Conservation (phyloP, 1,284 basidiomycete genomes). For the Cutaneotrichosporon mucoides region DNA sequence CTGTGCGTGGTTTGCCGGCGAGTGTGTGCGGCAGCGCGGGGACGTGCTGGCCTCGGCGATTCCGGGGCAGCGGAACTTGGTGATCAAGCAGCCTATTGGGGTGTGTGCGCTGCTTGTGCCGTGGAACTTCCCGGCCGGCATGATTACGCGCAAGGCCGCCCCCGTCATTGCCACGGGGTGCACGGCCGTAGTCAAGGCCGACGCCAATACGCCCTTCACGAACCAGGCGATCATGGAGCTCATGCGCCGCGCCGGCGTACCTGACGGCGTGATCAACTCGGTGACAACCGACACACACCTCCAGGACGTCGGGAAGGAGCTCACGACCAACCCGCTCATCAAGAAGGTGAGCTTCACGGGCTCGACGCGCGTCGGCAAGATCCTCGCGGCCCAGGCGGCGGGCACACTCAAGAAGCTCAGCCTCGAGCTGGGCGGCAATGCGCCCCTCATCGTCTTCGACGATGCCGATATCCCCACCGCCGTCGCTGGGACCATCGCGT, state of each 20-base stretch:
- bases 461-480: constrained; percentile 93
- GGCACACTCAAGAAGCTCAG: constrained; percentile 89
- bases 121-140: constrained; percentile 88
- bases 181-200: constrained; percentile 91
- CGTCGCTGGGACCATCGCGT: constrained; percentile 80
- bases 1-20: constrained; percentile 79
- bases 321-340: constrained; percentile 42
- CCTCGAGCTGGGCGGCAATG: constrained; percentile 58
- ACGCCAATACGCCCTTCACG: constrained; percentile 93
- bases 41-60: constrained; percentile 79
- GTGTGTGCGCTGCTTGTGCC: constrained; percentile 50
- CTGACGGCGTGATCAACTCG: constrained; percentile 91
- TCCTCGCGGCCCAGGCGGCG: constrained; percentile 76
- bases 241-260: constrained; percentile 79
- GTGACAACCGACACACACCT: constrained; percentile 58
- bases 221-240: constrained; percentile 70
- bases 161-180: constrained; percentile 85
- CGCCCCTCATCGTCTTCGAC: constrained; percentile 68
- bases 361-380: constrained; percentile 84
- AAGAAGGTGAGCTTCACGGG: constrained; percentile 88
- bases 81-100: constrained; percentile 92
- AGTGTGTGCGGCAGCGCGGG: constrained; percentile 67
- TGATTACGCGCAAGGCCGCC: constrained; percentile 59
- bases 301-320: constrained; percentile 43
- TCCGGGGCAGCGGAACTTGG: constrained; percentile 71